Conservation (phyloP, 2,329 filamentous ascomycete genomes). For the Pleurostoma richardsiae region DNA sequence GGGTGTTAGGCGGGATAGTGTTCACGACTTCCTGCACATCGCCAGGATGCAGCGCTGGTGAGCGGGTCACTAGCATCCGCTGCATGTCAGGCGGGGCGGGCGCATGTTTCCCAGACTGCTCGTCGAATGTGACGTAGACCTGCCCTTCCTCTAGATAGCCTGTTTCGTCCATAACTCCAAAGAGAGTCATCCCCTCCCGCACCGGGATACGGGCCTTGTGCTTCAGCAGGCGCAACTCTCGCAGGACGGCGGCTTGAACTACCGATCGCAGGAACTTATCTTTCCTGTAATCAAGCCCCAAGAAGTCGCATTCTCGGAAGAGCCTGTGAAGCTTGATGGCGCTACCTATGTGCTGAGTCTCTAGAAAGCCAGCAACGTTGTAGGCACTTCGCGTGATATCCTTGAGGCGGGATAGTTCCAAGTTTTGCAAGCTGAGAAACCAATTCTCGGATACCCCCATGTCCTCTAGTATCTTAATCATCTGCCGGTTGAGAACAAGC, state of each 20-base stretch:
- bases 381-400: constrained; percentile 49
- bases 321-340: constrained; percentile 56
- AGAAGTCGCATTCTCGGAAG: constrained; percentile 50
- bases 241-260: constrained; percentile 66
- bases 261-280: constrained; percentile 67
- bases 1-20: constrained; percentile 52
- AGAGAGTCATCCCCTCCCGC: constrained; percentile 65
- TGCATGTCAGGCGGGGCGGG: constrained; percentile 21
- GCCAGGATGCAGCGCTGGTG: constrained; percentile 75
- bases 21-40: constrained; percentile 67
- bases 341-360: constrained; percentile 54
- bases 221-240: constrained; percentile 69
- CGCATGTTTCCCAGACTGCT: constrained; percentile 9
- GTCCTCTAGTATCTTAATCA: constrained; percentile 85
- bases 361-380: constrained; percentile 64
- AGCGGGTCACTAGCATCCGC: constrained; percentile 64
- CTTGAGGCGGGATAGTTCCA: constrained; percentile 56
- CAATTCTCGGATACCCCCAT: constrained; percentile 53
- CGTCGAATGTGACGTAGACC: constrained; percentile 53
- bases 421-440: constrained; percentile 61
- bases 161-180: constrained; percentile 82
- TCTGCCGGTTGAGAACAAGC: constrained; percentile 69
- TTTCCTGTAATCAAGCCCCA: constrained; percentile 59
- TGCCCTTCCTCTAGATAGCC: constrained; percentile 60
- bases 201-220: constrained; percentile 74